phyloP scores from a whole-genome alignment of 805 yeast species.

The Starmera caribaea region DNA sequence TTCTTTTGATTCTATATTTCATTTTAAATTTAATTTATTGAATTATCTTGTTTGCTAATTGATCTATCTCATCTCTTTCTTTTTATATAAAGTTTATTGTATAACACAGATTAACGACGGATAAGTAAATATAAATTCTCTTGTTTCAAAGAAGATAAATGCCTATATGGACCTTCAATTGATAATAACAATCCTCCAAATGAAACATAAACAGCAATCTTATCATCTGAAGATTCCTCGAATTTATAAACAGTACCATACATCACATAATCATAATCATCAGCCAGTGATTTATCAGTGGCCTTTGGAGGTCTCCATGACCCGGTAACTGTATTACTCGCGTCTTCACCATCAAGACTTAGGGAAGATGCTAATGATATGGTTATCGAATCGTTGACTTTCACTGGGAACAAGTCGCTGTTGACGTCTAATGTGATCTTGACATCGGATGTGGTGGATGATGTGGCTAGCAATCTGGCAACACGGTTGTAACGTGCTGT shows the following conservation, averaged over 20 bases:
- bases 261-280: slow-evolving; percentile 97
- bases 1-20: no score
- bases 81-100: no score
- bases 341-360: slow-evolving; percentile 32
- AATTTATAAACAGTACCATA: slow-evolving; percentile 95
- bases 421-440: slow-evolving; percentile 84
- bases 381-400: slow-evolving; percentile 67
- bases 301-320: slow-evolving; percentile 57
- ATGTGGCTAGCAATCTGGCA: slow-evolving; percentile 77
- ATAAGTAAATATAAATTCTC: slow-evolving; percentile 87
- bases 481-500: slow-evolving; percentile 88
- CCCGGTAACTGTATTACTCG: slow-evolving; percentile 33
- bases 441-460: slow-evolving; percentile 73
- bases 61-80: no score
- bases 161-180: slow-evolving; percentile 90
- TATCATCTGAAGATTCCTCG: slow-evolving; percentile 67
- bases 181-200: slow-evolving; percentile 94
- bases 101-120: slow-evolving; percentile 36
- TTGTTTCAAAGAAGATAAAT: slow-evolving; percentile 81
- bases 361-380: slow-evolving; percentile 78
- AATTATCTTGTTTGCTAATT: no score
- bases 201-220: slow-evolving; percentile 77
- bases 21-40: no score
- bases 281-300: slow-evolving; percentile 81
- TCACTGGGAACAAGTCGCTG: slow-evolving; percentile 84